Evolutionary conservation across 805 yeast species (phyloP).

Genomic region (Alloascoidea hylecoeti): DNA sequence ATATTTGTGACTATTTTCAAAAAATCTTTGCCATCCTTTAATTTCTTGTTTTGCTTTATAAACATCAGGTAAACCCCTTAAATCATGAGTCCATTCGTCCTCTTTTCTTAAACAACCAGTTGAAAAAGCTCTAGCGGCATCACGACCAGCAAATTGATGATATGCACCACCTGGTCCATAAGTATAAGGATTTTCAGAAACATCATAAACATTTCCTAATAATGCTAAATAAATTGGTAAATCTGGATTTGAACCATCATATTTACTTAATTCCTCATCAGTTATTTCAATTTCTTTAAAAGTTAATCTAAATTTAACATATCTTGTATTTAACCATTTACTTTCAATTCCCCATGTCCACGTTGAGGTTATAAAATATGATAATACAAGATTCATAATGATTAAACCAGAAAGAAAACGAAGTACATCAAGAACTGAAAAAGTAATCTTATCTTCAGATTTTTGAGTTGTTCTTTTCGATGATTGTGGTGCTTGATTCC

Average conservation of each 20-base stretch:
- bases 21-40: slow-evolving; percentile 38
- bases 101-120: slow-evolving; percentile 50
- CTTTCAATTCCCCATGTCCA: slow-evolving; percentile 51
- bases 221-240: slow-evolving; percentile 46
- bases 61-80: slow-evolving; percentile 37
- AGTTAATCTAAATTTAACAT: slow-evolving; percentile 15
- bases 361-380: slow-evolving; percentile 45
- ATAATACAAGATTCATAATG: slow-evolving; percentile 29
- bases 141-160: slow-evolving; percentile 43
- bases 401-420: slow-evolving; percentile 32
- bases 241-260: slow-evolving; percentile 31
- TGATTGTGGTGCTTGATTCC: no score
- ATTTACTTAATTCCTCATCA: slow-evolving; percentile 28
- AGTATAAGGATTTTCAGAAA: slow-evolving; percentile 28
- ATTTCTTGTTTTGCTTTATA: slow-evolving; percentile 25
- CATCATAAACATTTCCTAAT: slow-evolving; percentile 53
- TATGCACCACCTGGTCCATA: slow-evolving; percentile 53
- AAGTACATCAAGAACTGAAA: slow-evolving; percentile 19
- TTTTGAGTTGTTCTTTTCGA: no score
- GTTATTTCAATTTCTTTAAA: slow-evolving; percentile 20
- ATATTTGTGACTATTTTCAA: slow-evolving; percentile 27
- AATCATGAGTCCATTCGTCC: slow-evolving; percentile 50
- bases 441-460: no score
- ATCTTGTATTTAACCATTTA: slow-evolving; percentile 28
- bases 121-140: slow-evolving; percentile 53